A percentile compares a stretch with the other conserved stretches of the same genome.
phyloP scores from a whole-genome alignment of 2,329 filamentous ascomycete species.

The Thelonectria olida region DNA sequence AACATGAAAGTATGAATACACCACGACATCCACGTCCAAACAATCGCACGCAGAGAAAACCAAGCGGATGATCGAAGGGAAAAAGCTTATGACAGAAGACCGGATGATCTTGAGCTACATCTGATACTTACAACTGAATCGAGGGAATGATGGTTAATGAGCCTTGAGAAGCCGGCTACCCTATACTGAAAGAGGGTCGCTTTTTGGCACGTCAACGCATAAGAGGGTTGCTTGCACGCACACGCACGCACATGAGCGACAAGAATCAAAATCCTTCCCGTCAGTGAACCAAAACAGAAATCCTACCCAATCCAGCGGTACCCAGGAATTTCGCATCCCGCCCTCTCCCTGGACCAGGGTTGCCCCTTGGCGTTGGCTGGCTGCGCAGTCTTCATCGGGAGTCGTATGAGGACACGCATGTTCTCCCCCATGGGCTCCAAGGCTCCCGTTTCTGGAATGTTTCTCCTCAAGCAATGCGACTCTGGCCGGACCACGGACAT shows the following conservation, averaged over 20 bases:
- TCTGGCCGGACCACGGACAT: conserved; percentile 1
- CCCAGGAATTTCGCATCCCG: conserved; percentile 14
- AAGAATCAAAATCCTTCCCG: not conserved
- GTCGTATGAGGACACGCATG: conserved; percentile 35
- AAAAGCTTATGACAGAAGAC: too few relatives aligned
- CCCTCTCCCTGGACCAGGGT: conserved; percentile 20
- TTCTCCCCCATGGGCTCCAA: conserved; percentile 12
- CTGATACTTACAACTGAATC: too few relatives aligned
- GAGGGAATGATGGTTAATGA: too few relatives aligned
- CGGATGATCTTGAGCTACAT: too few relatives aligned
- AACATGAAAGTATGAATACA: too few relatives aligned
- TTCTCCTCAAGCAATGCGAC: not conserved
- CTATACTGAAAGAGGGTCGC: too few relatives aligned
- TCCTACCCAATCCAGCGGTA: conserved; percentile 22
- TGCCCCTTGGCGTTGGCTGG: conserved; percentile 1
- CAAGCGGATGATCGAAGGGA: too few relatives aligned
- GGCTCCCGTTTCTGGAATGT: conserved; percentile 12
- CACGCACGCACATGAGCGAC: conserved; percentile 7
- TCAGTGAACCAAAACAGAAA: not conserved
- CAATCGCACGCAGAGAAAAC: too few relatives aligned
- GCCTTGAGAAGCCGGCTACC: not conserved
- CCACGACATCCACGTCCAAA: too few relatives aligned
- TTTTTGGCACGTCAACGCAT: too few relatives aligned
- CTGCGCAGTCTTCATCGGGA: not conserved
- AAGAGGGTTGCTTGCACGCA: not conserved